Percentiles rank a stretch among this genome's conserved stretches.
phyloP scores from a whole-genome alignment of 1,284 basidiomycete species.

The Cerrena zonata region DNA sequence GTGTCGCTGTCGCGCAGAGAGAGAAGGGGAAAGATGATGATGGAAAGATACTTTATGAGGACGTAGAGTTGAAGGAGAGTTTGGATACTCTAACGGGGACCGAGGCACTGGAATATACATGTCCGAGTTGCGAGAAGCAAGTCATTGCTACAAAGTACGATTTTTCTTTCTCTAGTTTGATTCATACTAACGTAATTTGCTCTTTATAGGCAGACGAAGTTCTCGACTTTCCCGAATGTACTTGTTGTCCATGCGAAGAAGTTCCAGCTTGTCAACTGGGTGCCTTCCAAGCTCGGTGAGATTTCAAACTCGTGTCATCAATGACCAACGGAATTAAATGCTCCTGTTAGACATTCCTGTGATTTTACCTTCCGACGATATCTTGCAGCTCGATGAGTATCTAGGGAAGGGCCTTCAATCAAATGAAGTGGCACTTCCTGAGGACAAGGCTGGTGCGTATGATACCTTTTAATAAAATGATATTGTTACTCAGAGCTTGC shows the following conservation, averaged over 20 bases:
- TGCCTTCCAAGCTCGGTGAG: conserved; percentile 86
- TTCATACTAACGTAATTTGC: conserved; percentile 1
- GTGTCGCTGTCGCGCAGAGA: conserved; percentile 72
- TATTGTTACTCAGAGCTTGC: too few relatives aligned
- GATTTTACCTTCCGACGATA: conserved; percentile 58
- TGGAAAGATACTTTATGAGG: conserved; percentile 62
- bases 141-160: conserved; percentile 63
- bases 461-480: too few relatives aligned
- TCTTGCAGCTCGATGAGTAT: conserved; percentile 64
- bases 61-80: conserved; percentile 66
- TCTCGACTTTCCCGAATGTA: conserved; percentile 85
- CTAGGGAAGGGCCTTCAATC: conserved; percentile 70
- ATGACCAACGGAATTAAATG: not conserved
- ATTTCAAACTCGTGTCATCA: not conserved
- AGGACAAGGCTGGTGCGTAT: conserved; percentile 39
- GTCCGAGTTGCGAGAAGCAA: conserved; percentile 55
- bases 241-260: conserved; percentile 89
- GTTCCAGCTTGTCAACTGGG: conserved; percentile 96
- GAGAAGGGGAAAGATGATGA: conserved; percentile 40
- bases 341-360: conserved; percentile 73
- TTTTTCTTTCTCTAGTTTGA: not conserved
- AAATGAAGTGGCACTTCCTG: conserved; percentile 70
- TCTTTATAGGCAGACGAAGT: conserved; percentile 58
- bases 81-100: conserved; percentile 60
- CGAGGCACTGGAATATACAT: conserved; percentile 72